phyloP scores from a whole-genome alignment of 2,329 filamentous ascomycete genomes.

The Trichoderma afroharzianum region DNA sequence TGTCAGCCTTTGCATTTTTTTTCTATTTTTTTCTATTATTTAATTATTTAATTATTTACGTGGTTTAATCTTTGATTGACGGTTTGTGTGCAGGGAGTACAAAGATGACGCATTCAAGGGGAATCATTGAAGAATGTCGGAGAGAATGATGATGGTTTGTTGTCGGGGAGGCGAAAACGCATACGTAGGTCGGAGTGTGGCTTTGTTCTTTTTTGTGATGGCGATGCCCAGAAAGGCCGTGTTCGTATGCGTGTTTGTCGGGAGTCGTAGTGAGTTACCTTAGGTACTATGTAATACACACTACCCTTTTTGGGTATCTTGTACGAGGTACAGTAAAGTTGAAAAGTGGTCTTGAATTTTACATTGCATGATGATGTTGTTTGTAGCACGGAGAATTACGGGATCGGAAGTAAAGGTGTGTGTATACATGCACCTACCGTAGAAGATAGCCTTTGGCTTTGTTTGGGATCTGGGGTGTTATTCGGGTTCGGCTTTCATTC shows the following conservation, averaged over 20 bases:
- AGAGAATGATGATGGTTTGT: not conserved
- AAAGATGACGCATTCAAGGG: not conserved
- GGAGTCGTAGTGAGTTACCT: not conserved
- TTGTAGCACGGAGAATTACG: not conserved
- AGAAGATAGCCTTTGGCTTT: too few species aligned
- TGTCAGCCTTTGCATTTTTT: not conserved
- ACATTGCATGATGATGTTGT: not conserved
- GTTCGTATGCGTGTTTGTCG: not conserved
- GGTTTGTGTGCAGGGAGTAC: not conserved
- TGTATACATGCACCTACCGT: too few species aligned
- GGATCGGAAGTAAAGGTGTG: not conserved
- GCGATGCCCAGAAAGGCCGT: not conserved
- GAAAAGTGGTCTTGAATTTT: not conserved
- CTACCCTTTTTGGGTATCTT: not conserved
- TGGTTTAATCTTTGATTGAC: not conserved
- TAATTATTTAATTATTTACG: too few species aligned
- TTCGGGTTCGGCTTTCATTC: not conserved
- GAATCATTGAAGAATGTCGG: not conserved
- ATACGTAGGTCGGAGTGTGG: not conserved
- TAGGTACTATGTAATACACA: not conserved
- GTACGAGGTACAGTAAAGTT: not conserved
- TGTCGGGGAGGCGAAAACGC: not conserved
- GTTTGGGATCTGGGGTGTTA: not conserved
- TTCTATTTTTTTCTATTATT: not conserved
- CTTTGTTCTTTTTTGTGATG: not conserved